Evolutionary conservation across 257 asterid species (phyloP).

Genomic region (Phtheirospermum japonicum): DNA sequence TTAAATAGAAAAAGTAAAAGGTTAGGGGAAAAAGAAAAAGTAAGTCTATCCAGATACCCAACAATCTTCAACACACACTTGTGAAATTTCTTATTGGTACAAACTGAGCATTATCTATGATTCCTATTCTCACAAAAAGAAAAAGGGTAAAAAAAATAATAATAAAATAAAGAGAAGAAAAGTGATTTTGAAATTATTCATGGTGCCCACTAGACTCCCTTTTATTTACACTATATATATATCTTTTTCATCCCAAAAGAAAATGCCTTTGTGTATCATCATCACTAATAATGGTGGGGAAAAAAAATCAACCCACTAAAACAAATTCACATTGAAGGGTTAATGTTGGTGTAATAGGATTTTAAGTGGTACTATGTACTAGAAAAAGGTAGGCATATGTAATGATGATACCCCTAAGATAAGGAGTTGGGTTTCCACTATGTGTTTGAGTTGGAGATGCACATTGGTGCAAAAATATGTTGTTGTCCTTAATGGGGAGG

Average conservation of each 20-base stretch:
- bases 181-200: slow-evolving; percentile 25
- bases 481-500: slow-evolving; percentile 25
- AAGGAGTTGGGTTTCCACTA: slow-evolving; percentile 44
- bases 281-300: slow-evolving; percentile 13
- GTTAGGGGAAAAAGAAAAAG: slow-evolving; percentile 28
- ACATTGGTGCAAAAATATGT: background rate
- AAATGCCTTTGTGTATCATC: slow-evolving; percentile 23
- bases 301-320: slow-evolving; percentile 21
- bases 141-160: background rate
- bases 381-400: slow-evolving; percentile 37
- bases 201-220: slow-evolving; percentile 28
- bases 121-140: slow-evolving; percentile 31
- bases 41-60: slow-evolving; percentile 35
- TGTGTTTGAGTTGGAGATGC: background rate
- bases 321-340: slow-evolving; percentile 15
- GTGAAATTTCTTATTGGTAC: background rate
- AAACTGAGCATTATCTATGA: slow-evolving; percentile 19
- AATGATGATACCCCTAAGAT: slow-evolving; percentile 29
- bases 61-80: slow-evolving; percentile 27
- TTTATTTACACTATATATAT: slow-evolving; percentile 13
- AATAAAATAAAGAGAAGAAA: no score
- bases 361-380: slow-evolving; percentile 32
- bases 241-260: slow-evolving; percentile 3
- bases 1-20: slow-evolving; percentile 4
- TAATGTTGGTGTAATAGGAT: slow-evolving; percentile 36